Conservation (phyloP, 2,329 filamentous ascomycete genomes). For the Ceratocystis colombiana region DNA sequence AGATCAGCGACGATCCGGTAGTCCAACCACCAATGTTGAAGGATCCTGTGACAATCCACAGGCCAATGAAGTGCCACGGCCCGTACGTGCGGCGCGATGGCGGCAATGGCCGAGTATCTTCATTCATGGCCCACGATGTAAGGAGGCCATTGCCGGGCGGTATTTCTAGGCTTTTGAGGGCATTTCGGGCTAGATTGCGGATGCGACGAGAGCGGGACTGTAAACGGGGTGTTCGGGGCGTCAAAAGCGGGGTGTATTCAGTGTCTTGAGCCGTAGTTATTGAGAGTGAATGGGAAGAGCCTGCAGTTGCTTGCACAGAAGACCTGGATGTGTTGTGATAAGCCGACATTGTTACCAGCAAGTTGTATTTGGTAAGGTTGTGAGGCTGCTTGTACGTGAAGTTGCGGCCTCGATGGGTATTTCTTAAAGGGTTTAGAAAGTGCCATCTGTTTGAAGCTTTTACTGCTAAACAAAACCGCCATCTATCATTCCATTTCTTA, state of each 20-base stretch:
- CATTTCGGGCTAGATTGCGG: background rate
- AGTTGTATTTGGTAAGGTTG: too few relatives aligned
- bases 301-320: background rate
- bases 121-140: slow-evolving; percentile 27
- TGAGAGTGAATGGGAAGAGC: background rate
- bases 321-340: background rate
- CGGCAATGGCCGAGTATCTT: slow-evolving; percentile 31
- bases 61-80: slow-evolving; percentile 31
- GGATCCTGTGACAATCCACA: slow-evolving; percentile 33
- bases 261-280: background rate
- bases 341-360: background rate
- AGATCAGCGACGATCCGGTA: slow-evolving; percentile 34
- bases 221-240: background rate
- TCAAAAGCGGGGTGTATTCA: slow-evolving; percentile 4
- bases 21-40: slow-evolving; percentile 33
- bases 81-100: slow-evolving; percentile 31
- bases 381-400: too few relatives aligned
- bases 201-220: background rate
- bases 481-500: background rate
- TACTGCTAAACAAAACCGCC: too few relatives aligned
- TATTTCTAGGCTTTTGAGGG: slow-evolving; percentile 6
- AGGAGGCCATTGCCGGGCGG: slow-evolving; percentile 11
- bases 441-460: too few relatives aligned
- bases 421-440: too few relatives aligned
- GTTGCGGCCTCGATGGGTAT: too few relatives aligned